A percentile compares a stretch with the other conserved stretches of the same genome.
Conservation (phyloP, 2,329 filamentous ascomycete genomes). For the Trichoderma oligosporum region DNA sequence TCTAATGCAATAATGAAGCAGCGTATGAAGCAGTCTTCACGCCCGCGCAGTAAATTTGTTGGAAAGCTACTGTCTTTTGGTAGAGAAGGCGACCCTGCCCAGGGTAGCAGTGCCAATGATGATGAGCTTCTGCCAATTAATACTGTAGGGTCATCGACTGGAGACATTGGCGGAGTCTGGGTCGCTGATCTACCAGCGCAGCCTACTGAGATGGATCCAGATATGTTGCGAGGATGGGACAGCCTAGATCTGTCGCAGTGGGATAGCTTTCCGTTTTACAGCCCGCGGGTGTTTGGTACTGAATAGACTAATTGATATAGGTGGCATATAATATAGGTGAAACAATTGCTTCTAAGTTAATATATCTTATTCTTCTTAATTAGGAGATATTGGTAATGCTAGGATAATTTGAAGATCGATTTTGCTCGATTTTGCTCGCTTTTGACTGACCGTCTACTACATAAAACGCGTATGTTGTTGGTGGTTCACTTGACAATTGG, state of each 20-base stretch:
- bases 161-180: conserved; percentile 18
- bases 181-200: conserved; percentile 12
- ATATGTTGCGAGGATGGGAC: conserved; percentile 30
- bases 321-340: too few relatives aligned
- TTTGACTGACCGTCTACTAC: too few relatives aligned
- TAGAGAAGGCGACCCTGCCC: background rate
- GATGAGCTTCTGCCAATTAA: background rate
- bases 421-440: too few relatives aligned
- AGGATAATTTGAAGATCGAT: too few relatives aligned
- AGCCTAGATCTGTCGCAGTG: conserved; percentile 32
- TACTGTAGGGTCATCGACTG: background rate
- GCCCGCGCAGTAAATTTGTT: conserved; percentile 29
- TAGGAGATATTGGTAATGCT: background rate
- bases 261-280: conserved; percentile 30
- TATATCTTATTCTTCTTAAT: too few relatives aligned
- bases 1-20: conserved; percentile 43
- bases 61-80: conserved; percentile 27
- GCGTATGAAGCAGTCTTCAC: conserved; percentile 27
- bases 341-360: background rate
- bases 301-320: background rate
- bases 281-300: conserved; percentile 8
- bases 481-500: too few relatives aligned
- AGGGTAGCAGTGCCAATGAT: background rate
- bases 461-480: too few relatives aligned
- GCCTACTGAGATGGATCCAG: conserved; percentile 15